These are phyloP conservation scores for Tremella fuciformis DNA, from an alignment of 768 basidiomycete genomes.

Conservation along the genomic window DNA sequence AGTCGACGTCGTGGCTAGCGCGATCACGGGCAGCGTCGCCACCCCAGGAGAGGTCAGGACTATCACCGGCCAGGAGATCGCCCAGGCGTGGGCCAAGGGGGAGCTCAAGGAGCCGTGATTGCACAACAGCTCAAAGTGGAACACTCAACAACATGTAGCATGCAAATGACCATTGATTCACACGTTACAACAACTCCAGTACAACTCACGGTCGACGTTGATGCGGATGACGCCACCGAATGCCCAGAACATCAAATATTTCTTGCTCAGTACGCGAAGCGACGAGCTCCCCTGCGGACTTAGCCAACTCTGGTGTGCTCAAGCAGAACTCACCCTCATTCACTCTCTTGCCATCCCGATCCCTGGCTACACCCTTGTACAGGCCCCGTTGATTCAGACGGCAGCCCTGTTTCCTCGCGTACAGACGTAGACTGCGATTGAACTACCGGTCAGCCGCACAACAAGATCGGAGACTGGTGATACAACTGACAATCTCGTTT, in stretches of 20 bases:
- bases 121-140: not conserved
- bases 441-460: slow-evolving; percentile 56
- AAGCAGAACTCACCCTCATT: slow-evolving; percentile 59
- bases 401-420: slow-evolving; percentile 75
- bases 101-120: slow-evolving; percentile 36
- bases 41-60: slow-evolving; percentile 74
- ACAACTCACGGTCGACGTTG: slow-evolving; percentile 33
- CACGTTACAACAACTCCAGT: slow-evolving; percentile 5
- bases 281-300: slow-evolving; percentile 62
- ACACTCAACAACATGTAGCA: slow-evolving; percentile 4
- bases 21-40: slow-evolving; percentile 63
- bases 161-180: not conserved
- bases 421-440: slow-evolving; percentile 80
- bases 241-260: slow-evolving; percentile 70
- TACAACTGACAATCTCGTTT: slow-evolving; percentile 49
- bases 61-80: slow-evolving; percentile 70
- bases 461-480: not conserved
- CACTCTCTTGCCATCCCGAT: slow-evolving; percentile 64
- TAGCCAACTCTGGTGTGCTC: not conserved
- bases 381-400: slow-evolving; percentile 85
- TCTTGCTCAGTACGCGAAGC: slow-evolving; percentile 83
- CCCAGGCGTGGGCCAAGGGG: slow-evolving; percentile 28
- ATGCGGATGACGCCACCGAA: slow-evolving; percentile 46
- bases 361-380: slow-evolving; percentile 68
- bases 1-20: slow-evolving; percentile 61